Conservation (phyloP, 202 grass and related monocot genomes). For the Panicum virgatum region DNA sequence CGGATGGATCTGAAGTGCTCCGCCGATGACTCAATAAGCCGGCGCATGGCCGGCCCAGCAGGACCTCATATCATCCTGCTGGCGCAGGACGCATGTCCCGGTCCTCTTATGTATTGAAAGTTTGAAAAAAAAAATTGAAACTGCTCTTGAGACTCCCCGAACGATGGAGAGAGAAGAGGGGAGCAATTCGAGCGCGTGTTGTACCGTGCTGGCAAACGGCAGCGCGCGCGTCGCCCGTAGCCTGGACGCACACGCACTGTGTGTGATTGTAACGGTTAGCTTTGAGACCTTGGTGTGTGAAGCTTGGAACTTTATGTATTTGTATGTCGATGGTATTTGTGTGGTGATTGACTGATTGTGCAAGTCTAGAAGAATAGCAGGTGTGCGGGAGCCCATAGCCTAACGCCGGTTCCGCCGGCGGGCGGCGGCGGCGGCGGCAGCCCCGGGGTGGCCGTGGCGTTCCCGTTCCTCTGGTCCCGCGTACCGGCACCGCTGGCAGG, state of each 20-base stretch:
- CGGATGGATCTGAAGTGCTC: constrained; percentile 42
- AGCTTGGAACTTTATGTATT: not conserved
- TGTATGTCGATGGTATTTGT: not conserved
- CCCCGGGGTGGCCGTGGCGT: no score
- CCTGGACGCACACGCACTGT: not conserved
- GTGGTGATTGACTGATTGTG: not conserved
- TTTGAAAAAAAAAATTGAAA: not conserved
- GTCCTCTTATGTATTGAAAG: not conserved
- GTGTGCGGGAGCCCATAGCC: no score
- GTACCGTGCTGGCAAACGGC: not conserved
- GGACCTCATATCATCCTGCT: not conserved
- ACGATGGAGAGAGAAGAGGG: not conserved
- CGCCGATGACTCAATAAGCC: not conserved
- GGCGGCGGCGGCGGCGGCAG: no score
- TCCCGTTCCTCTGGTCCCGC: no score
- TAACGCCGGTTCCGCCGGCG: no score
- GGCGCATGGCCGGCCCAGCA: not conserved
- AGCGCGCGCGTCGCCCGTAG: not conserved
- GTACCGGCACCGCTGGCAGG: no score
- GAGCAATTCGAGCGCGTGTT: not conserved
- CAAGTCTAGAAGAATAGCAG: not conserved
- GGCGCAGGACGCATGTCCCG: not conserved
- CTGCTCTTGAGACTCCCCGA: not conserved
- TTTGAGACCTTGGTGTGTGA: not conserved
- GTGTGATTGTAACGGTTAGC: not conserved